Evolutionary conservation across 257 asterid species (phyloP), one percentile per base, ranked within the genome.

Genomic region (Mentha longifolia): DNA sequence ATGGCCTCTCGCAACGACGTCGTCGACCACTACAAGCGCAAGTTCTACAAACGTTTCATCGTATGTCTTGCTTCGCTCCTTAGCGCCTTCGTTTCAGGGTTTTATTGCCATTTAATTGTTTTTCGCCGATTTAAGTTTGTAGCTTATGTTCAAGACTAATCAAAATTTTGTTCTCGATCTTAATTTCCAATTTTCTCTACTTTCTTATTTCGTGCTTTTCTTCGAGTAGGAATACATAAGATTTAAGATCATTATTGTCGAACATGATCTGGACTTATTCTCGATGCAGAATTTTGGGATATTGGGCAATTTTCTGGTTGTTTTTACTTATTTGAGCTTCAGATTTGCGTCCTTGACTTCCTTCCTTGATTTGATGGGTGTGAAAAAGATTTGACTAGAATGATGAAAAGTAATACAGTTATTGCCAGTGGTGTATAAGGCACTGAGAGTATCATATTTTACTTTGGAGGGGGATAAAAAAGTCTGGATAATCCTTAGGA

Each of bases 21-120:
- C 78, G 88, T 84, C 60, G 62, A 84, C 17, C 96, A 91, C 88
- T 94, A 85, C 90, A 89, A 94, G 84, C 90, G 80, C 88, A 94
- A 94, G 81, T 94, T 94, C 89, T 94, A 94, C 81, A 96, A 91
- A 80, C 97, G 97, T n/a, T 88, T 70, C 90, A 85, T 93, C 83
- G 98, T 93, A 75, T 13, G 71, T 39, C 51, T 66, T 74, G 31
- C 4, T 28, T 2, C 63, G 4, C 9, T 0, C 12, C 45, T 46
- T 58, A 5, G 70, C 25, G 25, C 19, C n/a, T 42, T 67, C 35
- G 1, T 47, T 59, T 9, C 45, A 22, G 56, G 14, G 16, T 47
- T 56, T 35, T 42, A 15, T 17, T 28, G 30, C 22, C 7, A 20
- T 28, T 25, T 3, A 12, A 17, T 43, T 39, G 14, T 11, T 28